Evolutionary conservation across 2,329 filamentous ascomycete genomes (phyloP), one percentile per base, ranked within the genome.

Genomic region (Cladosporium austrohemisphaericum): DNA sequence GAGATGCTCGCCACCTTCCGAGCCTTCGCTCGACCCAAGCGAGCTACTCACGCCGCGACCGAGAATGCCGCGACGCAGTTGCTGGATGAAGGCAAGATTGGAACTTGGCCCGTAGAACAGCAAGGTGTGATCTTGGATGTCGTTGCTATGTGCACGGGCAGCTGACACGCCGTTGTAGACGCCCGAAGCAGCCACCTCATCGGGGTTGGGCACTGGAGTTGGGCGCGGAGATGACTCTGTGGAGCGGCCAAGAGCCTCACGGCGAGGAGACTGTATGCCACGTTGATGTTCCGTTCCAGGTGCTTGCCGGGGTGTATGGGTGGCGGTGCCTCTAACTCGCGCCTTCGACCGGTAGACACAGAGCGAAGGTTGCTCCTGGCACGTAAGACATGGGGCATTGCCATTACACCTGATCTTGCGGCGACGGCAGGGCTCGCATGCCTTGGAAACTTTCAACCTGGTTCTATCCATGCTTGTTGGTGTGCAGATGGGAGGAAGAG

Each of bases 81-180:
- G 62, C 32, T 64, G 62, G 18, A 64, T 49, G 40, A 65, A 65
- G 9, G 62, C 62, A 22, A 64, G 63, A 31, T 59, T 61, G 5
- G 60, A 62, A 3, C 59, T 60, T 6, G 60, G 56, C 2, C 60
- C 59, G 25, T 62, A 62, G 54, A 58, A 62, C 5, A 62, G 59
- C 49, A 59, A 58, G 2, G 43, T 9, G 33, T 28, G 38, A 13
- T 51, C 40, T 7, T 14, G 20, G 13, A 25, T 19, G 6, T 25
- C 40, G 16, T 40, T 19, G 7, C 23, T 23, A 13, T 45, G 28
- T 10, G 41, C 38, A 9, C 22, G 16, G 5, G 33, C 22, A 10
- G 49, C 49, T 16, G 37, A 45, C 5, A 51, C 23, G 20, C 49
- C 40, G 22, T 40, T 28, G 18, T 45, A 41, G 29, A 45, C 26